Evolutionary conservation across 2,329 filamentous ascomycete species (phyloP).

Genomic region (Monascus ruber): DNA sequence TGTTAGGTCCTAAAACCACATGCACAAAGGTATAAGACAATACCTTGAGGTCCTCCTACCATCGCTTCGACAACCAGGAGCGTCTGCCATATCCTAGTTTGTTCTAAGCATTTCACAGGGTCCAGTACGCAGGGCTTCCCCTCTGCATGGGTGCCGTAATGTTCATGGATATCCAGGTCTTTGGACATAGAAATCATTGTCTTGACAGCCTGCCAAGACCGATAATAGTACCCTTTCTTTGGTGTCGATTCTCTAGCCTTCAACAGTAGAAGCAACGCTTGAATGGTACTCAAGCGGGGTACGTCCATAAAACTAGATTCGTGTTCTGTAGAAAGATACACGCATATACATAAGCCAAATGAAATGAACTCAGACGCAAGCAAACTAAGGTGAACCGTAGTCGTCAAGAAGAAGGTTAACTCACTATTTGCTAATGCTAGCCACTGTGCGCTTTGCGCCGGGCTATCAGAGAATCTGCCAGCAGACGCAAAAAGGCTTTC

Average conservation of each 20-base stretch:
- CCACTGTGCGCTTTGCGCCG: constrained; percentile 81
- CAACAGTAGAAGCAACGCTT: constrained; percentile 74
- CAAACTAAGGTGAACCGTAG: constrained; percentile 2
- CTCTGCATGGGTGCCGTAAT: constrained; percentile 65
- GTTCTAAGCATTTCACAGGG: constrained; percentile 66
- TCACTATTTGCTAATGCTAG: constrained; percentile 76
- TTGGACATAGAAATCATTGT: constrained; percentile 88
- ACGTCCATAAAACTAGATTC: constrained; percentile 90
- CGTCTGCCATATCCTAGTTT: constrained; percentile 81
- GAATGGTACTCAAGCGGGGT: constrained; percentile 79
- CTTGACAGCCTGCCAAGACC: constrained; percentile 93
- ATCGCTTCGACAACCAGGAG: constrained; percentile 80
- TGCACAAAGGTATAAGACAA: background rate
- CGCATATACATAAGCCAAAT: background rate
- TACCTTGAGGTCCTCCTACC: constrained; percentile 88
- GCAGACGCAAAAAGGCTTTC: constrained; percentile 89
- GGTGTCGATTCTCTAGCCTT: constrained; percentile 89
- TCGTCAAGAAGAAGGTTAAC: constrained; percentile 16
- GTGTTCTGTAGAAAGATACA: constrained; percentile 50
- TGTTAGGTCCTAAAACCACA: constrained; percentile 6
- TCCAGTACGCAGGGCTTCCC: constrained; percentile 59
- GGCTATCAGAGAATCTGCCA: constrained; percentile 70
- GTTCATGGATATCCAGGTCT: constrained; percentile 79
- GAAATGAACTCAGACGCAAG: background rate
- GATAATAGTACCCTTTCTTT: constrained; percentile 89